Conservation (phyloP, 352 stramenopile species). For the Saprolegnia diclina region DNA sequence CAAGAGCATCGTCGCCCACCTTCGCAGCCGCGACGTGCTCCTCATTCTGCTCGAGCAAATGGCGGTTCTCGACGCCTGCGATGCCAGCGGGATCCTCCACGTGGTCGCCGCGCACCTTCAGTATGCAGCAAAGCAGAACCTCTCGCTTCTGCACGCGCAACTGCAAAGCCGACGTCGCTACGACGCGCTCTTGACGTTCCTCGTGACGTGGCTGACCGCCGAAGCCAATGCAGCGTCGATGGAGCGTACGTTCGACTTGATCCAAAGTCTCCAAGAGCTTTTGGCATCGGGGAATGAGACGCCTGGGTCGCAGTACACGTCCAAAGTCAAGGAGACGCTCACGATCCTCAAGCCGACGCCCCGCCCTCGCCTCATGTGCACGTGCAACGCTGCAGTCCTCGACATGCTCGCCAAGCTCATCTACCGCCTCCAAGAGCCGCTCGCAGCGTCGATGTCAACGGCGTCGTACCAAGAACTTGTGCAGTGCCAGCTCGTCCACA, state of each 20-base stretch:
- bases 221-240: not conserved
- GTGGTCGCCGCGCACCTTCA: not conserved
- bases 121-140: not conserved
- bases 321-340: conserved; percentile 5
- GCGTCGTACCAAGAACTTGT: not conserved
- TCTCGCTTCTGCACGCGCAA: not conserved
- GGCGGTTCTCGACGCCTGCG: not conserved
- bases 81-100: not conserved
- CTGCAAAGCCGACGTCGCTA: not conserved
- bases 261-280: conserved; percentile 6
- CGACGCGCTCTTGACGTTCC: not conserved
- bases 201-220: not conserved
- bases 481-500: conserved; percentile 12
- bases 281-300: not conserved
- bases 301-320: not conserved
- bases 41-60: conserved; percentile 10
- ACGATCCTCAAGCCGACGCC: conserved; percentile 1
- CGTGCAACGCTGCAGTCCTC: not conserved
- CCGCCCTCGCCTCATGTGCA: not conserved
- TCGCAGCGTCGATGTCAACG: not conserved
- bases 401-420: not conserved
- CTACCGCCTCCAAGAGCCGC: not conserved
- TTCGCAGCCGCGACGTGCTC: not conserved
- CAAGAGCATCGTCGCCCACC: not conserved
- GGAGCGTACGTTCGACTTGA: not conserved